phyloP scores from a whole-genome alignment of 805 yeast species.

The Kodamaea fukazawae region DNA sequence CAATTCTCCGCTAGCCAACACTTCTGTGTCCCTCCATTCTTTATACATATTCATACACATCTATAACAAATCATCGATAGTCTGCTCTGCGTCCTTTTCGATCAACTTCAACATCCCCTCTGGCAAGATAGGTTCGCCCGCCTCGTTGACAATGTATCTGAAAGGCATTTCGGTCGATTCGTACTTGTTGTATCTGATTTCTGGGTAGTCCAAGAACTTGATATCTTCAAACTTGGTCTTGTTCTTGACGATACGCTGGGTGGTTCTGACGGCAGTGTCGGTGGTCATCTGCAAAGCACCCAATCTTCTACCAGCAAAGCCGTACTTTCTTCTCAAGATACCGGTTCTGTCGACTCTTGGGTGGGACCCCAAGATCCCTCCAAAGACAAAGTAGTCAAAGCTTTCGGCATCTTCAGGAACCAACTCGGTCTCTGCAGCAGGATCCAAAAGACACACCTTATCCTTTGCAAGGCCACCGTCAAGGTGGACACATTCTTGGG shows the following conservation, averaged over 20 bases:
- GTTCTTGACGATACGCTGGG: slow-evolving; percentile 71
- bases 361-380: slow-evolving; percentile 94
- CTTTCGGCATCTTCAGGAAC: slow-evolving; percentile 61
- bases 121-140: slow-evolving; percentile 80
- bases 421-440: slow-evolving; percentile 75
- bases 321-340: slow-evolving; percentile 74
- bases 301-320: slow-evolving; percentile 81
- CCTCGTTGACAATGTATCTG: slow-evolving; percentile 69
- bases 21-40: not conserved
- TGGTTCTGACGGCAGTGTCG: slow-evolving; percentile 93
- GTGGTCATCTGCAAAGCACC: slow-evolving; percentile 95
- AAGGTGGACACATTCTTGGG: slow-evolving; percentile 60
- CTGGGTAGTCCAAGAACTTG: slow-evolving; percentile 89
- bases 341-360: slow-evolving; percentile 93
- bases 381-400: slow-evolving; percentile 90
- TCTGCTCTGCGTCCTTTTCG: slow-evolving; percentile 79
- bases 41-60: slow-evolving; percentile 9
- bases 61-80: slow-evolving; percentile 64
- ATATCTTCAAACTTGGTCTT: slow-evolving; percentile 63
- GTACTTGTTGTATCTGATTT: slow-evolving; percentile 78
- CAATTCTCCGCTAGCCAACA: not conserved
- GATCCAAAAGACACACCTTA: slow-evolving; percentile 82
- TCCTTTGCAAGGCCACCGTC: slow-evolving; percentile 43
- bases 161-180: slow-evolving; percentile 99
- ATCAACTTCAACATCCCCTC: slow-evolving; percentile 87